Evolutionary conservation across 331 rosid genomes (phyloP).

Genomic region (Cydonia oblonga): DNA sequence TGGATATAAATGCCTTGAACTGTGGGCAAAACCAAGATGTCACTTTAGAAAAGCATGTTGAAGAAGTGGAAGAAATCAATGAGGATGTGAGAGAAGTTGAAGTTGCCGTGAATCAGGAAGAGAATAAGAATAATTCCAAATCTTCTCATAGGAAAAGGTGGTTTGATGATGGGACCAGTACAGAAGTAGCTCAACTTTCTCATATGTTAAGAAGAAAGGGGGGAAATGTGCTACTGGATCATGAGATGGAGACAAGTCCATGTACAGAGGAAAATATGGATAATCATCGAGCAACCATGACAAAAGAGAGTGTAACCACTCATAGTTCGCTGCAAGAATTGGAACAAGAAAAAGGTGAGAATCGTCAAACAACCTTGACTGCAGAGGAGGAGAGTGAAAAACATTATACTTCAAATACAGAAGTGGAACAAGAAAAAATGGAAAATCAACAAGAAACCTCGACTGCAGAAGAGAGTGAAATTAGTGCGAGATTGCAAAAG

Average conservation of each 20-base stretch:
- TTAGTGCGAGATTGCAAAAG: constrained; percentile 20
- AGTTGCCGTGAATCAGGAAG: constrained; percentile 27
- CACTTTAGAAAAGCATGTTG: constrained; percentile 20
- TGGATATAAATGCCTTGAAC: constrained; percentile 17
- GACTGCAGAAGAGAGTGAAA: constrained; percentile 32
- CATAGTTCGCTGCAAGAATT: constrained; percentile 21
- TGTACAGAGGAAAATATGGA: constrained; percentile 5
- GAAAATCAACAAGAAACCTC: constrained; percentile 8
- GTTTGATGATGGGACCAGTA: constrained; percentile 14
- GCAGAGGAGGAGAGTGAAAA: constrained; percentile 5
- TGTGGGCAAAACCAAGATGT: constrained; percentile 26
- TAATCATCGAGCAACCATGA: neutral
- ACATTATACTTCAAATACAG: neutral
- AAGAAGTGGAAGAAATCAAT: constrained; percentile 24
- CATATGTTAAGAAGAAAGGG: constrained; percentile 18
- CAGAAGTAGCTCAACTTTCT: constrained; percentile 32
- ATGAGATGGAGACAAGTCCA: constrained; percentile 18
- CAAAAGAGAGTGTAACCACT: constrained; percentile 30
- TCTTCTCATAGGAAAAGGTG: constrained; percentile 32
- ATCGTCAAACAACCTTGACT: neutral
- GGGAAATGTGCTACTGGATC: constrained; percentile 17
- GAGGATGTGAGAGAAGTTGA: constrained; percentile 21
- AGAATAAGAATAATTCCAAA: constrained; percentile 14
- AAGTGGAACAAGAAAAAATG: constrained; percentile 5
- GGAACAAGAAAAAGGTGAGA: constrained; percentile 23